phyloP scores from a whole-genome alignment of 129 eudicot species.

The Centaurea solstitialis region DNA sequence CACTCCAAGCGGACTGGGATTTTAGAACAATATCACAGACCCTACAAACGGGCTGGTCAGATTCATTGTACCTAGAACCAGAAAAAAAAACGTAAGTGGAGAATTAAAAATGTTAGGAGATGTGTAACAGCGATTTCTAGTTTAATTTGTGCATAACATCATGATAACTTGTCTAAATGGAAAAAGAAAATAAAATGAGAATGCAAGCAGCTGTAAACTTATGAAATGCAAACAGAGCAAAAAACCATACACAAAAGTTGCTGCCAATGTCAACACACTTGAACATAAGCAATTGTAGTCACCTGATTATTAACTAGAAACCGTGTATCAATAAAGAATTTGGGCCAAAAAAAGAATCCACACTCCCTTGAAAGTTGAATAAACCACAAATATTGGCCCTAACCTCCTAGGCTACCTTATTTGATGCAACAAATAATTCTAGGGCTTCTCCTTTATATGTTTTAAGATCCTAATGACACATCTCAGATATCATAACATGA shows the following conservation, averaged over 20 bases:
- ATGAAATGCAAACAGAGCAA: neutral
- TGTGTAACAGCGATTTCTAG: neutral
- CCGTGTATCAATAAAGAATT: neutral
- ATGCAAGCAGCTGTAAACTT: neutral
- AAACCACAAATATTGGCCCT: neutral
- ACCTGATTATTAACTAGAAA: neutral
- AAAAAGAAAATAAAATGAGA: neutral
- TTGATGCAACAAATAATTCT: neutral
- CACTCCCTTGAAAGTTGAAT: too few species aligned
- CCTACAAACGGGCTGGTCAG: constrained; percentile 81
- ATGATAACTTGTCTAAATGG: neutral
- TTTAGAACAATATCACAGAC: constrained; percentile 85
- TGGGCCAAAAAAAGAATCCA: too few species aligned
- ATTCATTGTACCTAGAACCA: constrained; percentile 79
- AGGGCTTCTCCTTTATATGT: neutral
- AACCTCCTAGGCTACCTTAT: neutral
- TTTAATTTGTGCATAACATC: neutral
- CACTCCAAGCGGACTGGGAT: constrained; percentile 83
- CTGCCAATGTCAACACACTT: neutral
- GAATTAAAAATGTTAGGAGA: neutral
- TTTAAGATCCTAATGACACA: constrained; percentile 3
- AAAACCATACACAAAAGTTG: neutral
- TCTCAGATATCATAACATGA: constrained; percentile 1
- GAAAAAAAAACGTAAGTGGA: neutral
- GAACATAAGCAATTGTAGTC: neutral